phyloP scores from a whole-genome alignment of 192 early-diverging fungal genomes.

The Backusella sp. region DNA sequence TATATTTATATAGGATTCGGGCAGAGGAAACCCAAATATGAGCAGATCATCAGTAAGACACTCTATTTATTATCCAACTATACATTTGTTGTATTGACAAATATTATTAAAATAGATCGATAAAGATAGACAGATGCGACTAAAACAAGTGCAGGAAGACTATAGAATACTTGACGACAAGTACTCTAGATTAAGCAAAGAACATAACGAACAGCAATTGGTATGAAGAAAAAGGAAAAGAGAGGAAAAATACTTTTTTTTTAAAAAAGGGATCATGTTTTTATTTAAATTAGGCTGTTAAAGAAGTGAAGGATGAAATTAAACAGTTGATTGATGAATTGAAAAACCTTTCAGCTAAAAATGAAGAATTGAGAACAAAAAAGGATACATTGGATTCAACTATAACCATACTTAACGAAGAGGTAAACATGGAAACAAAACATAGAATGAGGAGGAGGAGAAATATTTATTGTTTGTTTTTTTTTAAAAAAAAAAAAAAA shows the following conservation, averaged over 20 bases:
- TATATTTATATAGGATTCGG: not conserved
- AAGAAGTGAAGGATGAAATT: conserved; percentile 20
- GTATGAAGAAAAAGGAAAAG: not conserved
- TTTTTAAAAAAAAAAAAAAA: no score
- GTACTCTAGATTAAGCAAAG: conserved; percentile 8
- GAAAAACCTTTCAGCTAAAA: conserved; percentile 13
- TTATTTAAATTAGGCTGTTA: conserved; percentile 9
- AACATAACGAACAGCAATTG: conserved; percentile 16
- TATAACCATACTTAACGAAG: not conserved
- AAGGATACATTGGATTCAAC: not conserved
- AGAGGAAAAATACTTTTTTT: no score
- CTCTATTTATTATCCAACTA: not conserved
- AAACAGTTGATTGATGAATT: conserved; percentile 16
- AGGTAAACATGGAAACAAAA: not conserved
- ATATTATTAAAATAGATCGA: not conserved
- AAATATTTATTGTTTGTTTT: not conserved
- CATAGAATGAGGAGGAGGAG: not conserved
- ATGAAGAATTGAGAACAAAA: not conserved
- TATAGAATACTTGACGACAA: conserved; percentile 74
- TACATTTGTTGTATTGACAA: no score
- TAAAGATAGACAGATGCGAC: conserved; percentile 44
- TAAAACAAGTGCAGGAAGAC: conserved; percentile 67
- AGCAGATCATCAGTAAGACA: conserved; percentile 40
- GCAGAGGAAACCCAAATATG: conserved; percentile 26
- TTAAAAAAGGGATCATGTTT: not conserved